Conservation (phyloP, 345 rosid species). For the Syzygium grande region DNA sequence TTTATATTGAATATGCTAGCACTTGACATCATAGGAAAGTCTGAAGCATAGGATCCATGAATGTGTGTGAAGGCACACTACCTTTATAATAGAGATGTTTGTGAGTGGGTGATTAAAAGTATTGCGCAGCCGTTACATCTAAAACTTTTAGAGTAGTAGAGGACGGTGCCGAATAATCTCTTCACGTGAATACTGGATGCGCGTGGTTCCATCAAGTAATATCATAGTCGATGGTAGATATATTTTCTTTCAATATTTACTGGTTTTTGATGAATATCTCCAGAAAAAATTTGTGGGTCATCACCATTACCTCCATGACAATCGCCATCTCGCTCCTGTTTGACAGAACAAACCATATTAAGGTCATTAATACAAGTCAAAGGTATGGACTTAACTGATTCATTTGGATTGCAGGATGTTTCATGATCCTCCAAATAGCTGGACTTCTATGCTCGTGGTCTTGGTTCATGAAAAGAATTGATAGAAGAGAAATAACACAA, state of each 20-base stretch:
- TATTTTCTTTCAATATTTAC: neutral
- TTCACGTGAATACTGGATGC: neutral
- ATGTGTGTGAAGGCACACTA: neutral
- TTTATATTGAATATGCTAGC: neutral
- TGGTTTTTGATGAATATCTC: neutral
- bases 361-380: neutral
- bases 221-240: too few relatives aligned
- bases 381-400: neutral
- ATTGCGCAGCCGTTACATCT: neutral
- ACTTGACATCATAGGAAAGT: neutral
- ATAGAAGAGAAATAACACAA: neutral
- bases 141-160: neutral
- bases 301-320: neutral
- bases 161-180: neutral
- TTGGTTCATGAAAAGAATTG: neutral
- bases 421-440: neutral
- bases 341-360: neutral
- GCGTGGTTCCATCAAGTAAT: neutral
- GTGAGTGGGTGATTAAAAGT: neutral
- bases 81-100: neutral
- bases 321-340: neutral
- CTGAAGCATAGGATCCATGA: neutral
- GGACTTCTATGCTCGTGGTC: too few relatives aligned
- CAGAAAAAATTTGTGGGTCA: neutral
- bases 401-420: neutral